These are phyloP conservation scores for Thelonectria rubi DNA, from an alignment of 2,329 filamentous ascomycete species.

Conservation along the genomic window DNA sequence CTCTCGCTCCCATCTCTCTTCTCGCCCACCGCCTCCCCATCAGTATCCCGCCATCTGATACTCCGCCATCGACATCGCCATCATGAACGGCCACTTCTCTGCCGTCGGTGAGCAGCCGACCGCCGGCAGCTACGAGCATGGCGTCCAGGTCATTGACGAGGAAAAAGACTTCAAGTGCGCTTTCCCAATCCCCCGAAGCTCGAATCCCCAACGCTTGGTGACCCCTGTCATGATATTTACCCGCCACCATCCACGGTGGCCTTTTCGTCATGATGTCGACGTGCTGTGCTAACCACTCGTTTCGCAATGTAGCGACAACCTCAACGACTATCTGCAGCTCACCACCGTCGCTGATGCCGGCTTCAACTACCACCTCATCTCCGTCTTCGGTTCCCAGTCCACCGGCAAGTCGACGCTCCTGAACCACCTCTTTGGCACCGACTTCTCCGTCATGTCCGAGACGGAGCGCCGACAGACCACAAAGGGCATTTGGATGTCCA, in stretches of 20 bases:
- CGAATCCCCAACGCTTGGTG: neutral
- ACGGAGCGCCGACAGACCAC: constrained; percentile 93
- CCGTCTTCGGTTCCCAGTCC: constrained; percentile 97
- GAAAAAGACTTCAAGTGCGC: constrained; percentile 95
- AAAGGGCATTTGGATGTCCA: constrained; percentile 99
- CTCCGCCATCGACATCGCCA: constrained; percentile 35
- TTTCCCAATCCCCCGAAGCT: constrained; percentile 13
- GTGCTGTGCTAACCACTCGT: constrained; percentile 19
- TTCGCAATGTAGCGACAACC: constrained; percentile 65
- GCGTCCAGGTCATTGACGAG: constrained; percentile 91
- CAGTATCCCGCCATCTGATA: constrained; percentile 20
- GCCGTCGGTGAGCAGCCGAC: constrained; percentile 72
- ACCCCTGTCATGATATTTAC: neutral
- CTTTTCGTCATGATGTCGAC: constrained; percentile 17
- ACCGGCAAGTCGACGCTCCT: constrained; percentile 98
- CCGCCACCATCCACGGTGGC: constrained; percentile 1
- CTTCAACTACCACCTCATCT: constrained; percentile 99
- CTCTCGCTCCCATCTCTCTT: constrained; percentile 22
- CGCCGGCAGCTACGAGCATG: constrained; percentile 82
- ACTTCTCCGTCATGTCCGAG: constrained; percentile 98
- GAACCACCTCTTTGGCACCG: constrained; percentile 93
- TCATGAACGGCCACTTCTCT: constrained; percentile 84
- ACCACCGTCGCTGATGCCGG: constrained; percentile 86
- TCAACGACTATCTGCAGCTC: constrained; percentile 82
- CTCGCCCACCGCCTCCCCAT: constrained; percentile 15